Evolutionary conservation across 805 yeast species (phyloP).

Genomic region (Hanseniaspora singularis): DNA sequence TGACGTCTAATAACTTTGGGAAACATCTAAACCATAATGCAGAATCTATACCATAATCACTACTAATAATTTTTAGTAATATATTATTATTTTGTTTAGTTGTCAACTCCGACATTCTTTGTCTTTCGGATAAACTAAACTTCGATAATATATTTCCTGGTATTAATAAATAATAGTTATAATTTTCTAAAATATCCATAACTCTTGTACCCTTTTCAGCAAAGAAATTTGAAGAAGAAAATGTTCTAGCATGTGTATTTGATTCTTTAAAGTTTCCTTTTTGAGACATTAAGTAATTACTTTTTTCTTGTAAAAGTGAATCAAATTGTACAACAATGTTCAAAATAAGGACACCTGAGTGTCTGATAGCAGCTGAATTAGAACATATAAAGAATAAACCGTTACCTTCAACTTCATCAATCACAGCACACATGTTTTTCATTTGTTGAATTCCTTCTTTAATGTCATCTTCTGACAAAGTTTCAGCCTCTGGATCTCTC

Average conservation of each 20-base stretch:
- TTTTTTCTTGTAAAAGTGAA: slow-evolving; percentile 54
- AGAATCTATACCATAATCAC: slow-evolving; percentile 88
- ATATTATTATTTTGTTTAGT: slow-evolving; percentile 49
- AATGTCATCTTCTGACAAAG: slow-evolving; percentile 20
- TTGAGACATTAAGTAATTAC: slow-evolving; percentile 19
- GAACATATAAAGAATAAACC: slow-evolving; percentile 86
- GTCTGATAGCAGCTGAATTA: slow-evolving; percentile 65
- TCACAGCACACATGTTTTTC: slow-evolving; percentile 67
- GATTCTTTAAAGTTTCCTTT: slow-evolving; percentile 11
- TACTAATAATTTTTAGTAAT: slow-evolving; percentile 68
- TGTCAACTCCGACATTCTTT: slow-evolving; percentile 53
- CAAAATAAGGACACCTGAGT: slow-evolving; percentile 61
- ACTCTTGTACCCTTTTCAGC: slow-evolving; percentile 69
- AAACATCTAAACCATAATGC: slow-evolving; percentile 91
- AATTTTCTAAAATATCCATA: slow-evolving; percentile 61
- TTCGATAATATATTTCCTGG: slow-evolving; percentile 35
- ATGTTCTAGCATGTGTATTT: slow-evolving; percentile 36
- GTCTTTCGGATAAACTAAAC: slow-evolving; percentile 65
- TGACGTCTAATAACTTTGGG: slow-evolving; percentile 57
- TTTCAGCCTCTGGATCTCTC: slow-evolving; percentile 12
- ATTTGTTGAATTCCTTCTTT: slow-evolving; percentile 57
- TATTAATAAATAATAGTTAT: slow-evolving; percentile 56
- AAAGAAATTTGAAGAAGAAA: slow-evolving; percentile 50
- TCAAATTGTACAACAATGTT: slow-evolving; percentile 79
- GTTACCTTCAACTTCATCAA: slow-evolving; percentile 93